phyloP scores from a whole-genome alignment of 2,329 filamentous ascomycete genomes.

The Pleurostoma richardsiae region DNA sequence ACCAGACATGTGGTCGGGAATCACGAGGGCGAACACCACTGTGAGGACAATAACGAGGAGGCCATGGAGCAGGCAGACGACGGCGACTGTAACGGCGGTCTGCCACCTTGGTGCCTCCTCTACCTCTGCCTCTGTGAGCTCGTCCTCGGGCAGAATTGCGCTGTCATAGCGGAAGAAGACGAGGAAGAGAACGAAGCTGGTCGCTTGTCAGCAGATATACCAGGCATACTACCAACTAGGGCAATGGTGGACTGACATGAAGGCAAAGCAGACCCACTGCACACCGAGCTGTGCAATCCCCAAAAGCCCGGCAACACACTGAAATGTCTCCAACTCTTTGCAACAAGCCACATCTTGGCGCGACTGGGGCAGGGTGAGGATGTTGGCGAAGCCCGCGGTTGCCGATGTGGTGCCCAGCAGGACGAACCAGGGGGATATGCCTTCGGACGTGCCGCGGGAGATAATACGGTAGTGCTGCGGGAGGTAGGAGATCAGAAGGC shows the following conservation, averaged over 20 bases:
- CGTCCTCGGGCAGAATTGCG: constrained; percentile 42
- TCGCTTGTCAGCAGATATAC: background rate
- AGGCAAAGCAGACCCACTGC: constrained; percentile 87
- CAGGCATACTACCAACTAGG: background rate
- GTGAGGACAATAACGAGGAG: constrained; percentile 66
- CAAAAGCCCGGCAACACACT: constrained; percentile 79
- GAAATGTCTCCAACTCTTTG: constrained; percentile 70
- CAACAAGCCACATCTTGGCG: constrained; percentile 83
- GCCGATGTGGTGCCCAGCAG: constrained; percentile 89
- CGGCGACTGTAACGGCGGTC: constrained; percentile 72
- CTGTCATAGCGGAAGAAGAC: constrained; percentile 78
- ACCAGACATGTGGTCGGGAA: constrained; percentile 58
- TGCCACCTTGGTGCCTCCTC: constrained; percentile 63
- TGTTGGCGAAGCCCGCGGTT: constrained; percentile 87
- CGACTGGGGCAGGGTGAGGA: constrained; percentile 80
- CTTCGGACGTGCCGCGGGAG: constrained; percentile 77
- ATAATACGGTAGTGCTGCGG: constrained; percentile 95
- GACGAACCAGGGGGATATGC: constrained; percentile 93
- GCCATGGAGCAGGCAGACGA: constrained; percentile 69
- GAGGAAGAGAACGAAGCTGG: constrained; percentile 85
- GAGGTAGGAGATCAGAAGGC: constrained; percentile 87
- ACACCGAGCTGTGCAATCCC: constrained; percentile 87
- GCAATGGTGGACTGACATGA: constrained; percentile 67
- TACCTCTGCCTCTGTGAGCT: constrained; percentile 27
- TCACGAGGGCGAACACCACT: constrained; percentile 58